A percentile compares a stretch with the other conserved stretches of the same genome.
These are phyloP conservation scores for Filosporella fistucella DNA, from an alignment of 495 filamentous ascomycete species.

Conservation along the genomic window DNA sequence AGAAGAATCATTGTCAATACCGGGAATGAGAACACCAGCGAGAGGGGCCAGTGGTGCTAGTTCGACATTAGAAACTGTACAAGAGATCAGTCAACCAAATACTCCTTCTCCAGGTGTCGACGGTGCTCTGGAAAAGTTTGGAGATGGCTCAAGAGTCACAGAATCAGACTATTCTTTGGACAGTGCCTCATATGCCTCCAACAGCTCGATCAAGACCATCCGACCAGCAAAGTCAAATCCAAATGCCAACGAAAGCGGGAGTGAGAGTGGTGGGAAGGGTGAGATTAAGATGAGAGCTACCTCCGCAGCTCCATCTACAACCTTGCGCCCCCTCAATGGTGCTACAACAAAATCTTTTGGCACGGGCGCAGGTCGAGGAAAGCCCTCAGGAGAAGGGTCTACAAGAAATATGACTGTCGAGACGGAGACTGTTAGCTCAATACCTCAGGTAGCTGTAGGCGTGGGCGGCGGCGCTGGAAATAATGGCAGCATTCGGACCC, in stretches of 20 bases:
- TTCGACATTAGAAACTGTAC: slow-evolving; percentile 82
- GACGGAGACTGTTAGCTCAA: slow-evolving; percentile 90
- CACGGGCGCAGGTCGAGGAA: slow-evolving; percentile 39
- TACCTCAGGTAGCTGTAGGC: slow-evolving; percentile 80
- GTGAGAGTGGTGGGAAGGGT: slow-evolving; percentile 49
- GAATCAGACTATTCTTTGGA: slow-evolving; percentile 32
- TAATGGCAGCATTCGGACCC: slow-evolving; percentile 73
- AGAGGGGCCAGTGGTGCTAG: slow-evolving; percentile 62
- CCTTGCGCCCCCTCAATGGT: slow-evolving; percentile 31
- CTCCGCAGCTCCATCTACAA: slow-evolving; percentile 27
- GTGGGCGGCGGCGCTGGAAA: slow-evolving; percentile 59
- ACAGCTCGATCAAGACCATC: slow-evolving; percentile 27
- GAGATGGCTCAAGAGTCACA: slow-evolving; percentile 41
- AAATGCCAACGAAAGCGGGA: slow-evolving; percentile 52
- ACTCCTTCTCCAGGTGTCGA: slow-evolving; percentile 52
- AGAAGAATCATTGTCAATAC: slow-evolving; percentile 46
- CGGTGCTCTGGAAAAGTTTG: slow-evolving; percentile 41
- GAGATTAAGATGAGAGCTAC: slow-evolving; percentile 32
- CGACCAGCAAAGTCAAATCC: slow-evolving; percentile 28
- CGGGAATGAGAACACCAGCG: slow-evolving; percentile 59
- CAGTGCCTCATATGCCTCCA: slow-evolving; percentile 19
- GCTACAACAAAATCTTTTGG: slow-evolving; percentile 36
- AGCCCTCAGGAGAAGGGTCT: slow-evolving; percentile 65
- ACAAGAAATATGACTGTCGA: slow-evolving; percentile 95
- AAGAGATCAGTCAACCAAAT: slow-evolving; percentile 80